Evolutionary conservation across 441 rosid genomes (phyloP).

Genomic region (Pelargonium citronellum): DNA sequence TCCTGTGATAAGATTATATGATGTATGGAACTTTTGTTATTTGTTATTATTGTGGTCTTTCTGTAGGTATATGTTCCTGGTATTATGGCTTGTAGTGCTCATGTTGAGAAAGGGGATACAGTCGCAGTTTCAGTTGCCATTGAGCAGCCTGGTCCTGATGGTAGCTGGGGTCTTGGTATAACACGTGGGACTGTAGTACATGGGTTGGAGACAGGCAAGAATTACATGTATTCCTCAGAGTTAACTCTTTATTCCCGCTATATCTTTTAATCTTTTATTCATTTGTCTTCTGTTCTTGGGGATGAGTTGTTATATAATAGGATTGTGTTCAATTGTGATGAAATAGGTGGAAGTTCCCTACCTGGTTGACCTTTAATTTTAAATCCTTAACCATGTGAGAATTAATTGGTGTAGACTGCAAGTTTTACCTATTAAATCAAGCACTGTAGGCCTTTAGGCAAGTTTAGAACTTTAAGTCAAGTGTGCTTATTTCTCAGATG

Average conservation of each 20-base stretch:
- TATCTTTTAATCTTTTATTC: conserved; percentile 4
- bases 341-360: not conserved
- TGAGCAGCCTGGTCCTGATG: conserved; percentile 62
- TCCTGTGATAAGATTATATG: not conserved
- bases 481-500: not conserved
- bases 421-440: conserved; percentile 2
- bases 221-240: conserved; percentile 12
- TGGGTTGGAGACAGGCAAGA: conserved; percentile 67
- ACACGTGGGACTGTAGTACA: conserved; percentile 91
- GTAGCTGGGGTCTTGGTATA: conserved; percentile 70
- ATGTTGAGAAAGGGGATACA: conserved; percentile 81
- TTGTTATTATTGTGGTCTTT: conserved; percentile 25
- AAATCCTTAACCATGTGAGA: not conserved
- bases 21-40: conserved; percentile 8
- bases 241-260: not conserved
- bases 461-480: not conserved
- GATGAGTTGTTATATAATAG: not conserved
- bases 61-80: conserved; percentile 92
- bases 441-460: not conserved
- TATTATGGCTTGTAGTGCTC: conserved; percentile 89
- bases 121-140: conserved; percentile 93
- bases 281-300: not conserved
- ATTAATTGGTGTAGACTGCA: not conserved
- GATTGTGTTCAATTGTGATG: not conserved
- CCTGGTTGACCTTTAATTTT: conserved; percentile 3